Conservation (phyloP, 352 stramenopile genomes). For the Phytophthora multivora region DNA sequence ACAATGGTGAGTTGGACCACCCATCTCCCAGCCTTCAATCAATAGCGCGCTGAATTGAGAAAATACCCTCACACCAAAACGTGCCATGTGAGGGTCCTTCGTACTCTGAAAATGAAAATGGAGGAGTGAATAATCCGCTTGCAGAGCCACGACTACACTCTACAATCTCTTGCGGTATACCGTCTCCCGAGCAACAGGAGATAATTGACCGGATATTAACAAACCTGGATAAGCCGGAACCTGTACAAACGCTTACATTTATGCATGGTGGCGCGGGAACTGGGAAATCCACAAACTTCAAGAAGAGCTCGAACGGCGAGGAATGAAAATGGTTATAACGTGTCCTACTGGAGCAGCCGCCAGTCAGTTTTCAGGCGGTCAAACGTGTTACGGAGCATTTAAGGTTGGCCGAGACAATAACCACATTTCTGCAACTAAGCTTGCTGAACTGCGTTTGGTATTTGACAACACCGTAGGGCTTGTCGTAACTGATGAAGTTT, state of each 20-base stretch:
- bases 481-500: conserved; percentile 1
- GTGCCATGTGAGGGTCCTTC: not conserved
- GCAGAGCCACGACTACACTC: not conserved
- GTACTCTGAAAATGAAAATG: not conserved
- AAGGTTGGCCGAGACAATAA: not conserved
- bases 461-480: conserved; percentile 1
- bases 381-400: conserved; percentile 1
- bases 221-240: not conserved
- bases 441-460: not conserved
- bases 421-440: not conserved
- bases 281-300: not conserved
- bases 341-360: conserved; percentile 1
- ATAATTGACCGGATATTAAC: not conserved
- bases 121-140: not conserved
- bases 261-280: not conserved
- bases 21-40: not conserved
- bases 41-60: not conserved
- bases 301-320: not conserved
- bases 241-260: not conserved
- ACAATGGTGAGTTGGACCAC: not conserved
- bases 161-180: not conserved
- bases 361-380: not conserved
- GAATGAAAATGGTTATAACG: not conserved
- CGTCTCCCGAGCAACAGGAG: not conserved
- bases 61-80: not conserved